Conservation (phyloP, 1,284 basidiomycete genomes). For the Ceratorhiza oryzae-sativae region DNA sequence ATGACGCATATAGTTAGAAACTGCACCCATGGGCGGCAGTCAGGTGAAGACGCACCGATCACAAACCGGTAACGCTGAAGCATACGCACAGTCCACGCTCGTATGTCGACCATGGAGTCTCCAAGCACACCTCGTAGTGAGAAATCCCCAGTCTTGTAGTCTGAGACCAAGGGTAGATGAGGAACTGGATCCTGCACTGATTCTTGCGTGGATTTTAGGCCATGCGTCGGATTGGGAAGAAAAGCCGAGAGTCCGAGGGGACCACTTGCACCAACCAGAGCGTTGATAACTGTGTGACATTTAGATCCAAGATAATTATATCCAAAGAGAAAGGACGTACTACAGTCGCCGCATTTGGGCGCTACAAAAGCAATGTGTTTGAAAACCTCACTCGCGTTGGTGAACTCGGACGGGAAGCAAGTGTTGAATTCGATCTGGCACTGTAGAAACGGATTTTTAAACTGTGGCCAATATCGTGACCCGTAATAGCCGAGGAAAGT, state of each 20-base stretch:
- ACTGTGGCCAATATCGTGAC: slow-evolving; percentile 42
- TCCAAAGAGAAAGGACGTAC: too few species aligned
- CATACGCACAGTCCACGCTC: slow-evolving; percentile 39
- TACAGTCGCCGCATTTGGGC: slow-evolving; percentile 59
- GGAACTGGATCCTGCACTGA: slow-evolving; percentile 45
- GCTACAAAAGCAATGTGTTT: slow-evolving; percentile 57
- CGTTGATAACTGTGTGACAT: slow-evolving; percentile 53
- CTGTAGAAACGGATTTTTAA: neutral
- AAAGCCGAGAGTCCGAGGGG: slow-evolving; percentile 56
- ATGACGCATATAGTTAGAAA: neutral
- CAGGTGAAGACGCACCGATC: slow-evolving; percentile 35
- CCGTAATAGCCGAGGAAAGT: slow-evolving; percentile 43
- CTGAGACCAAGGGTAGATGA: slow-evolving; percentile 55
- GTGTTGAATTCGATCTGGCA: slow-evolving; percentile 49
- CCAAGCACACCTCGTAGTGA: slow-evolving; percentile 51
- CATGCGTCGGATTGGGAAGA: slow-evolving; percentile 51
- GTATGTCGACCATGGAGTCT: slow-evolving; percentile 16
- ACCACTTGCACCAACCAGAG: slow-evolving; percentile 56
- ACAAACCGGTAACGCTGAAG: slow-evolving; percentile 43
- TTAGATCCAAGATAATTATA: neutral
- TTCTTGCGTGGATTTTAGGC: slow-evolving; percentile 42
- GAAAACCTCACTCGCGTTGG: slow-evolving; percentile 53
- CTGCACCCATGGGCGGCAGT: neutral
- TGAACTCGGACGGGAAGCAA: slow-evolving; percentile 48
- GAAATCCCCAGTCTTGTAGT: slow-evolving; percentile 55